Percentiles rank a stretch among this genome's conserved stretches.
Evolutionary conservation across 345 rosid species (phyloP).

Genomic region (Populus alba): DNA sequence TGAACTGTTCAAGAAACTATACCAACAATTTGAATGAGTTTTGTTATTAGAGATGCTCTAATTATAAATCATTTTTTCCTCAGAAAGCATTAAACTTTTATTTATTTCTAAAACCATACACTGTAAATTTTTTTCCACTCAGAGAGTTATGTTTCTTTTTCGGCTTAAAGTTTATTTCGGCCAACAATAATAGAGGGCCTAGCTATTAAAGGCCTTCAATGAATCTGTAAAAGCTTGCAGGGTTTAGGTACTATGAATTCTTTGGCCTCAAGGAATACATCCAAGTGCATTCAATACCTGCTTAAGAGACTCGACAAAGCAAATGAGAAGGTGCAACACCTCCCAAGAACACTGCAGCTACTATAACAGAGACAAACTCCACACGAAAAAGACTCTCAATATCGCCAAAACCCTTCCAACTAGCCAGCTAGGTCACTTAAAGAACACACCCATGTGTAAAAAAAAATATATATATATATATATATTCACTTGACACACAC

Average conservation of each 20-base stretch:
- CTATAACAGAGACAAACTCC: slow-evolving; percentile 28
- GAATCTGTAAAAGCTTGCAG: slow-evolving; percentile 38
- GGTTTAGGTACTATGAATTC: slow-evolving; percentile 39
- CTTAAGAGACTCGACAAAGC: slow-evolving; percentile 27
- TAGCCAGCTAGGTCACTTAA: background rate
- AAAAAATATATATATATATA: too few species aligned
- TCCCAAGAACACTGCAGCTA: slow-evolving; percentile 12
- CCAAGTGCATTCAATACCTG: slow-evolving; percentile 43
- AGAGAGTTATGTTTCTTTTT: background rate
- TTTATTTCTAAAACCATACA: background rate
- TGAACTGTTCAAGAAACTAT: too few species aligned
- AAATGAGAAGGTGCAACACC: slow-evolving; percentile 23
- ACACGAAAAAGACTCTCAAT: background rate
- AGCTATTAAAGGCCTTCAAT: slow-evolving; percentile 40
- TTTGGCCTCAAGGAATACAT: slow-evolving; percentile 20
- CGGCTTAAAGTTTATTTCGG: background rate
- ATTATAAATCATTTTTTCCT: background rate
- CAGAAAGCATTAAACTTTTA: background rate
- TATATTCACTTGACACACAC: too few species aligned
- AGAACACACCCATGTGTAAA: background rate
- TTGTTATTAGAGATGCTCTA: too few species aligned
- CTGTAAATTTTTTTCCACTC: background rate
- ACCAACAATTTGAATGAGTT: too few species aligned
- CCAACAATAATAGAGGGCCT: slow-evolving; percentile 31
- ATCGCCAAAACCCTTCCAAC: background rate